Percentiles rank a stretch among this genome's conserved stretches.
phyloP scores from a whole-genome alignment of 2,329 filamentous ascomycete genomes.

The Trichoderma sp. region DNA sequence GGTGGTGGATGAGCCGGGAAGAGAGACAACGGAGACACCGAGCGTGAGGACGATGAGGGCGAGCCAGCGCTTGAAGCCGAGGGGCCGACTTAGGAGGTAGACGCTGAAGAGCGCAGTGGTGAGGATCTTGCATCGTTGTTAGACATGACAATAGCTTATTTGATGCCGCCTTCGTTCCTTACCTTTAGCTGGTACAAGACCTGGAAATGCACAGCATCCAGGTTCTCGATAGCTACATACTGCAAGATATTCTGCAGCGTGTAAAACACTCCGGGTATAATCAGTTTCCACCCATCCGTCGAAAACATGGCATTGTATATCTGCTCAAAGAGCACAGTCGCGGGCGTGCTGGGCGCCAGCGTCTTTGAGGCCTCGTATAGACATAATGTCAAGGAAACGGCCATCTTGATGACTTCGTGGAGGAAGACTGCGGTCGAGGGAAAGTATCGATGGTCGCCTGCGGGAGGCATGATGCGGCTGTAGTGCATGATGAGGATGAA shows the following conservation, averaged over 20 bases:
- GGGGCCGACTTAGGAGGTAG: constrained; percentile 69
- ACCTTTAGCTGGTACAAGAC: constrained; percentile 90
- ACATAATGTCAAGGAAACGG: constrained; percentile 82
- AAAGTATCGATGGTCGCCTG: constrained; percentile 84
- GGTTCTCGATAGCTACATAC: constrained; percentile 86
- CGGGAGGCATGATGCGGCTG: constrained; percentile 87
- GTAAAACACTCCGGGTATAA: constrained; percentile 84
- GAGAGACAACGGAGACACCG: constrained; percentile 83
- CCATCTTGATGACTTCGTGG: constrained; percentile 88
- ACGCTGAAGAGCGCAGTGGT: constrained; percentile 88
- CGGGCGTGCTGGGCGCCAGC: constrained; percentile 76
- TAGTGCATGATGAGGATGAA: constrained; percentile 89
- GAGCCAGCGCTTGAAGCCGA: constrained; percentile 77
- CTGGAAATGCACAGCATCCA: constrained; percentile 92
- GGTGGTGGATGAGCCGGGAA: constrained; percentile 64
- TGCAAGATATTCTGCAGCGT: constrained; percentile 93
- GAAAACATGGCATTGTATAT: constrained; percentile 82
- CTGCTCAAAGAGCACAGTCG: constrained; percentile 77
- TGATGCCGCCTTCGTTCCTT: constrained; percentile 29
- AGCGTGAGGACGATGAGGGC: constrained; percentile 77
- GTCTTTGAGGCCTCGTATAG: constrained; percentile 84
- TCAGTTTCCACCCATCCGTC: constrained; percentile 92
- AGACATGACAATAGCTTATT: background rate
- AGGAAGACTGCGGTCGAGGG: constrained; percentile 93
- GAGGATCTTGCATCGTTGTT: constrained; percentile 62